Conservation (phyloP, 208 protist species). For the Leishmania braziliensis region DNA sequence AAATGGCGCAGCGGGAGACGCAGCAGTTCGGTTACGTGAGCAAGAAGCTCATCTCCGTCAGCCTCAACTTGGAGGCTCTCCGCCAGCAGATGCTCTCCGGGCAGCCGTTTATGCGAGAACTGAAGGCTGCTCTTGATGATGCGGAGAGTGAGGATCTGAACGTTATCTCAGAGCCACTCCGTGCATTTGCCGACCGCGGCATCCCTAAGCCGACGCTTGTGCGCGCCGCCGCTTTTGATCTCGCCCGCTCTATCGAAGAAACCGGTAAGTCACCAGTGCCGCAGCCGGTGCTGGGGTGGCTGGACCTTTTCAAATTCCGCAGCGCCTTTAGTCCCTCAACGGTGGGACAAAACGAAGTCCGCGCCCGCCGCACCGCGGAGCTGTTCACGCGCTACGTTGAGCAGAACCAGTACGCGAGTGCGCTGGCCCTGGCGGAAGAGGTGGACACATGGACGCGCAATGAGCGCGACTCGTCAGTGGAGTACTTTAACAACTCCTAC, state of each 20-base stretch:
- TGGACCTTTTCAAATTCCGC: conserved; percentile 87
- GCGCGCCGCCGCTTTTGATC: conserved; percentile 68
- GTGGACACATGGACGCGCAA: conserved; percentile 41
- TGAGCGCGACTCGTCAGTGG: conserved; percentile 38
- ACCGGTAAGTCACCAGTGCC: conserved; percentile 52
- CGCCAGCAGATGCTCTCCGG: conserved; percentile 42
- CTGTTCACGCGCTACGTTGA: conserved; percentile 68
- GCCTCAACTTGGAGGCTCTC: conserved; percentile 79
- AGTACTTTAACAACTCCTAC: conserved; percentile 57
- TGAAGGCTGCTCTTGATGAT: conserved; percentile 65
- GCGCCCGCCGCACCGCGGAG: conserved; percentile 41
- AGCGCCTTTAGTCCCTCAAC: conserved; percentile 73
- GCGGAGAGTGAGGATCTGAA: conserved; percentile 75
- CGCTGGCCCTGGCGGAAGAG: conserved; percentile 68
- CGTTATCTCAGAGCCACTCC: conserved; percentile 61
- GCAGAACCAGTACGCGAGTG: conserved; percentile 57
- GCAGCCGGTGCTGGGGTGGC: conserved; percentile 67
- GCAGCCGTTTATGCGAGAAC: conserved; percentile 58
- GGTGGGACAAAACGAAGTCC: conserved; percentile 51
- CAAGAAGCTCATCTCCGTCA: conserved; percentile 86
- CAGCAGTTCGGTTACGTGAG: conserved; percentile 83
- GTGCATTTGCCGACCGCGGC: conserved; percentile 34
- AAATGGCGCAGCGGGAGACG: conserved; percentile 63
- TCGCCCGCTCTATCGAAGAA: conserved; percentile 82
- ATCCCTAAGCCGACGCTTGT: conserved; percentile 47